These are phyloP conservation scores for Tulasnella sp. DNA, from an alignment of 768 basidiomycete genomes.

Conservation along the genomic window DNA sequence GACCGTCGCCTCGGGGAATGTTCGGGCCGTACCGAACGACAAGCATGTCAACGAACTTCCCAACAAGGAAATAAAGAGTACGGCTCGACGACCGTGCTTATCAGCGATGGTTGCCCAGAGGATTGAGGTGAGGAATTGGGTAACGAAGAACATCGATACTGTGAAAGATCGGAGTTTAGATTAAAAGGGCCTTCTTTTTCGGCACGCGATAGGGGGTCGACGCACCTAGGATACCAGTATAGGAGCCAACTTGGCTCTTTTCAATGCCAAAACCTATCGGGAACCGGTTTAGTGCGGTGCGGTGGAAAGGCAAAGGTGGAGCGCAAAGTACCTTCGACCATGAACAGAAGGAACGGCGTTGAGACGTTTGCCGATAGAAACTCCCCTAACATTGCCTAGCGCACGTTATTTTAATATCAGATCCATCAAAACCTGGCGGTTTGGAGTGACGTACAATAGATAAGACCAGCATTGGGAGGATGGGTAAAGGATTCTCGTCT, in stretches of 20 bases:
- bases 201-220: slow-evolving; percentile 29
- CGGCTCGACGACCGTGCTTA: slow-evolving; percentile 79
- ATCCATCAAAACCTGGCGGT: not conserved
- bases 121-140: slow-evolving; percentile 91
- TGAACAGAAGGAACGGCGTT: slow-evolving; percentile 87
- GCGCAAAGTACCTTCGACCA: slow-evolving; percentile 70
- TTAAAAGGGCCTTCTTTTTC: slow-evolving; percentile 10
- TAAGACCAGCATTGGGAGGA: slow-evolving; percentile 83
- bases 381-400: slow-evolving; percentile 90
- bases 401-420: slow-evolving; percentile 24
- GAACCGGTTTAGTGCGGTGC: not conserved
- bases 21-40: slow-evolving; percentile 71
- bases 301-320: not conserved
- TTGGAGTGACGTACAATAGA: slow-evolving; percentile 63
- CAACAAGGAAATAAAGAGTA: slow-evolving; percentile 77
- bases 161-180: slow-evolving; percentile 15
- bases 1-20: slow-evolving; percentile 73
- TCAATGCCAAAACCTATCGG: slow-evolving; percentile 51
- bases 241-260: slow-evolving; percentile 80
- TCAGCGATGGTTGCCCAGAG: slow-evolving; percentile 97
- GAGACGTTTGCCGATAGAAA: slow-evolving; percentile 91
- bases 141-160: slow-evolving; percentile 87
- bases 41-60: slow-evolving; percentile 79
- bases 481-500: slow-evolving; percentile 77
- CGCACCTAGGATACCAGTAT: slow-evolving; percentile 79